phyloP scores from a whole-genome alignment of 2,329 filamentous ascomycete species.

The Botryotinia convoluta region DNA sequence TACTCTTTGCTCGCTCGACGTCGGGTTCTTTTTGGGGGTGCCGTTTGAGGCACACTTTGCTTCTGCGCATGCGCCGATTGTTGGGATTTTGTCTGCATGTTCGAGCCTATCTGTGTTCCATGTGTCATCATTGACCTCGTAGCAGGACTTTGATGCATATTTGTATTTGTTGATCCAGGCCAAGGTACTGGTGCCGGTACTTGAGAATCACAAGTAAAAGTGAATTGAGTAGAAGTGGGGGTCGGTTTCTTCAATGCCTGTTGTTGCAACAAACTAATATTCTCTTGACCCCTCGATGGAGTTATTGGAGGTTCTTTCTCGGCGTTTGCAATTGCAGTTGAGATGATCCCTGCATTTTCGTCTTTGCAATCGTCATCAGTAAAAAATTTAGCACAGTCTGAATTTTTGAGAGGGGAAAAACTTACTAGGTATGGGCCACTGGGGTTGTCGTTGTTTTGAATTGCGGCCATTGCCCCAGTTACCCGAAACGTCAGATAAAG shows the following conservation, averaged over 20 bases:
- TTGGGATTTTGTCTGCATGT: conserved; percentile 35
- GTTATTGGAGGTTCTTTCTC: conserved; percentile 60
- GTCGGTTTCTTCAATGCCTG: conserved; percentile 59
- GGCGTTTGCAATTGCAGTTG: conserved; percentile 88
- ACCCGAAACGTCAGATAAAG: conserved; percentile 52
- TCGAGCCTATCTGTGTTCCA: conserved; percentile 39
- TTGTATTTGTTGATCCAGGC: conserved; percentile 50
- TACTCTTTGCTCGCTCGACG: conserved; percentile 70
- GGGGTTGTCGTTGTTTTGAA: conserved; percentile 37
- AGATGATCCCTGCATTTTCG: conserved; percentile 76
- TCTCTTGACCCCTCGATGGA: conserved; percentile 66
- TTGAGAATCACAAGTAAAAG: conserved; percentile 92
- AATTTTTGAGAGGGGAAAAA: conserved; percentile 19
- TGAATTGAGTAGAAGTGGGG: conserved; percentile 83
- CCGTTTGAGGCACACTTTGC: conserved; percentile 36
- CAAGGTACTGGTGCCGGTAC: conserved; percentile 76
- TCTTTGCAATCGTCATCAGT: conserved; percentile 42
- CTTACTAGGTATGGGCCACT: conserved; percentile 37
- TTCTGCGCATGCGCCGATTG: conserved; percentile 41
- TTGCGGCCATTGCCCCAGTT: conserved; percentile 39
- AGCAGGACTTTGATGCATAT: conserved; percentile 31
- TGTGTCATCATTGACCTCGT: conserved; percentile 36
- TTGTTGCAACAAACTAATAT: conserved; percentile 73
- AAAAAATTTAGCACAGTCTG: conserved; percentile 17
- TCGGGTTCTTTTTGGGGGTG: conserved; percentile 58